Base-by-base conservation (phyloP, 805 yeast genomes). In the Debaryomyces hansenii region DNA sequence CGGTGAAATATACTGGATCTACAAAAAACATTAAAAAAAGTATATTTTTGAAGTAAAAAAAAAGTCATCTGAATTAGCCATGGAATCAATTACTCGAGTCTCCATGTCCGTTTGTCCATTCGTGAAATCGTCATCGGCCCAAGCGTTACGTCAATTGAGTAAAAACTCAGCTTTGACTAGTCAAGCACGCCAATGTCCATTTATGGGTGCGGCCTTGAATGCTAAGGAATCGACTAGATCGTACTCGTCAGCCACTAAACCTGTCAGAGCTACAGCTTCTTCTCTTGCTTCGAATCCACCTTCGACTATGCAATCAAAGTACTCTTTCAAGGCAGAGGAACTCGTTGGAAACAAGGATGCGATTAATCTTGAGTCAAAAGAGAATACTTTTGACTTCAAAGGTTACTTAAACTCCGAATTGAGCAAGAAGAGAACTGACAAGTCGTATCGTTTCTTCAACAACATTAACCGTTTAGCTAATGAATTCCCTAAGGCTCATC, bases 391-490 rank as follows among this genome's bases (percentile, higher is more conserved):
- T 67, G 92, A 88, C 64, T 91, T 83, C 67, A 77, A 81, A 42
- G 87, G 87, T 2, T 76, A 81, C 54, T 83, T 90, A 63, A 78
- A 79, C 48, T 64, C 67, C 40, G 94, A 90, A 58, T 72, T 94
- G 50, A 65, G 74, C 48, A 79, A 79, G 62, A 94, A 94, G 72
- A 83, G 95, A 64, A 56, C 72, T 41, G 99, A 94, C 74, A 89
- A 87, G 67, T 90, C 97, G 18, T 94, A 94, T 71, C 85, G 99
- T 59, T 92, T 80, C 68, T 94, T 94, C 79, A 94, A 94, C 80
- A 94, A 94, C 77, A 90, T 94, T 74, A 94, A 94, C 76, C 84
- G 99, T 57, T 77, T 94, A 57, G 98, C 98, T 40, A 77, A 83
- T 50, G 96, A 92, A 64, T 94, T 90, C 63, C 99, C 99, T 37